A percentile compares a stretch with the other conserved stretches of the same genome.
Conservation (phyloP, 192 early-diverging fungal species). For the Tieghemiomyces parasiticus region DNA sequence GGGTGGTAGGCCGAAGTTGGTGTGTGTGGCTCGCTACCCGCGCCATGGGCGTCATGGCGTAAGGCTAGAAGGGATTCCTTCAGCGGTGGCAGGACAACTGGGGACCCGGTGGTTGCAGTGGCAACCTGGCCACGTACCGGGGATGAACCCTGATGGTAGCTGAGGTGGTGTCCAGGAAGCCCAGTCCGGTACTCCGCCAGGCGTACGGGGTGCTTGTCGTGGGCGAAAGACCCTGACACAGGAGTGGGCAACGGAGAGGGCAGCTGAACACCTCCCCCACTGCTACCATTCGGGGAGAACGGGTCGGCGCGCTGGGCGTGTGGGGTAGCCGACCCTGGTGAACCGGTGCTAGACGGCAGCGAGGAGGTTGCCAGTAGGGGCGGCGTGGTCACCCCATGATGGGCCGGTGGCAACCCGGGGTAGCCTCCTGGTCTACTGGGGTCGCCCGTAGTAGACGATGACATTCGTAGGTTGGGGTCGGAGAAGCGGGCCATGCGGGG, state of each 20-base stretch:
- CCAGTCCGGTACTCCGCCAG: neutral
- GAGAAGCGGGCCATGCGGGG: neutral
- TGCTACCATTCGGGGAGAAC: neutral
- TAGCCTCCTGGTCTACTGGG: neutral
- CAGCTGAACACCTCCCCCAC: neutral
- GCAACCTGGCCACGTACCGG: too few relatives aligned
- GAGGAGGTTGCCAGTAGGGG: neutral
- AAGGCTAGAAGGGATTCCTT: too few relatives aligned
- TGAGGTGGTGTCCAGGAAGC: too few relatives aligned
- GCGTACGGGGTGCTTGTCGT: neutral
- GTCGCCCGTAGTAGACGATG: neutral
- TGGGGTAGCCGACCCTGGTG: neutral
- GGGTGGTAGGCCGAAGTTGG: too few relatives aligned
- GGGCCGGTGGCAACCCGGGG: neutral
- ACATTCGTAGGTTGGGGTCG: constrained; percentile 2
- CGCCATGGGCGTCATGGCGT: too few relatives aligned
- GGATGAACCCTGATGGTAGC: too few relatives aligned
- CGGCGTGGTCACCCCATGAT: neutral
- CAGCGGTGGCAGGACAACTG: too few relatives aligned
- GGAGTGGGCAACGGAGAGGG: constrained; percentile 6
- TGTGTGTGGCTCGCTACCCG: too few relatives aligned
- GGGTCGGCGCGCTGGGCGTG: neutral
- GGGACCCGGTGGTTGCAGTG: too few relatives aligned
- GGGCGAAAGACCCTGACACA: neutral
- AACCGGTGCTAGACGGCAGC: neutral